Conservation (phyloP, 345 rosid genomes). For the Syzygium aromaticum region DNA sequence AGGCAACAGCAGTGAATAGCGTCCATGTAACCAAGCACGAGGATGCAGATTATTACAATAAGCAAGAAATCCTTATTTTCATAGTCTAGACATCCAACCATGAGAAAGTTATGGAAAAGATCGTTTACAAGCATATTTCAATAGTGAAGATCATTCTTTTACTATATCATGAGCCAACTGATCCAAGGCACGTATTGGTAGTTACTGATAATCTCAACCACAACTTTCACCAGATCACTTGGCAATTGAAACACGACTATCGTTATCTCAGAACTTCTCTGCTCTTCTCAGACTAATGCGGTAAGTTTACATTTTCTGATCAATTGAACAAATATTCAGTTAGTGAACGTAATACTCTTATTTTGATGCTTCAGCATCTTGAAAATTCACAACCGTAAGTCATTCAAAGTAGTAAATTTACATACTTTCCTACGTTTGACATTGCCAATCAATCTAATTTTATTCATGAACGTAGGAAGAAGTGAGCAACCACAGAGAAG, state of each 20-base stretch:
- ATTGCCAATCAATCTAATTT: not conserved
- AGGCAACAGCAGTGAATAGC: not conserved
- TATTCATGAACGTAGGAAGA: not conserved
- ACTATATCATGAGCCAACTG: not conserved
- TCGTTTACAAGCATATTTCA: not conserved
- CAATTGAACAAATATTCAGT: not conserved
- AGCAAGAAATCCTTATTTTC: not conserved
- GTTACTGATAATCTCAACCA: not conserved
- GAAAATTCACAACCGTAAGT: not conserved
- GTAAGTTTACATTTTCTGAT: not conserved
- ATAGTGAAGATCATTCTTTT: not conserved
- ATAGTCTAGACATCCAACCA: not conserved
- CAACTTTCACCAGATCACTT: not conserved
- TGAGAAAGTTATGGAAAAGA: not conserved
- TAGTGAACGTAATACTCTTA: not conserved
- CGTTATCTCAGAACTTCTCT: not conserved
- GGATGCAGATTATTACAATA: not conserved
- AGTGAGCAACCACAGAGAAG: not conserved
- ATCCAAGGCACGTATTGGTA: not conserved
- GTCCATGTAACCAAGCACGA: not conserved
- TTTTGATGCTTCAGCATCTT: not conserved
- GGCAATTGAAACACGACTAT: not conserved
- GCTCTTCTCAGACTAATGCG: not conserved
- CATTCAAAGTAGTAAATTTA: not conserved
- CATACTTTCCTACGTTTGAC: not conserved